Conservation (phyloP, 371 early-diverging fungal genomes). For the Dipsacomyces acuminosporus region DNA sequence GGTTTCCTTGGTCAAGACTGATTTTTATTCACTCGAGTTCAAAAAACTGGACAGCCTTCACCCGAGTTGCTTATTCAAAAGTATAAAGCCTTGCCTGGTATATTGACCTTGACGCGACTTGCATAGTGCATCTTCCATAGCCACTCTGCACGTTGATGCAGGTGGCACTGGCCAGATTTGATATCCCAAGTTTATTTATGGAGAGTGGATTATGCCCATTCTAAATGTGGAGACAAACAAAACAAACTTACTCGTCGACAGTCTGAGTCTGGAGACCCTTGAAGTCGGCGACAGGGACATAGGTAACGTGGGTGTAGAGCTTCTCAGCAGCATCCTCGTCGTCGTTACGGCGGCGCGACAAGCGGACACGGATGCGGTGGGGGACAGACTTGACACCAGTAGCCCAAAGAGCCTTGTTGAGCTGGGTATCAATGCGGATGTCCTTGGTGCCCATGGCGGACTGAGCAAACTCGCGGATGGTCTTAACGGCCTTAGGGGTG, state of each 20-base stretch:
- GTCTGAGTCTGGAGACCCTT: slow-evolving; percentile 48
- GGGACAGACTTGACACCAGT: slow-evolving; percentile 86
- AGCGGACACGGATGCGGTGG: slow-evolving; percentile 89
- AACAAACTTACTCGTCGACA: slow-evolving; percentile 43
- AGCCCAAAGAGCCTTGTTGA: slow-evolving; percentile 83
- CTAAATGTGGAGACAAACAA: no score
- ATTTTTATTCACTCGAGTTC: no score
- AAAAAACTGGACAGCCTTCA: no score
- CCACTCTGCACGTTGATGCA: no score
- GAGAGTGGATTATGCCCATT: no score
- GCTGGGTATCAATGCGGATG: slow-evolving; percentile 72
- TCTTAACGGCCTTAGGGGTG: slow-evolving; percentile 90
- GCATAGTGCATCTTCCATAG: no score
- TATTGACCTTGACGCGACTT: no score
- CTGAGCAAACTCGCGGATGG: slow-evolving; percentile 79
- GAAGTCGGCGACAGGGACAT: slow-evolving; percentile 79
- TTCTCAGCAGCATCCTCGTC: slow-evolving; percentile 91
- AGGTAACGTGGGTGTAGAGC: slow-evolving; percentile 85
- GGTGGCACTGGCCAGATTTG: no score
- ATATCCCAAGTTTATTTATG: no score
- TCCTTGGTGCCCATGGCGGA: slow-evolving; percentile 86
- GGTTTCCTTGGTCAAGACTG: no score
- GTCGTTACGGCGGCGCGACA: slow-evolving; percentile 90
- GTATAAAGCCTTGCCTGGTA: no score
- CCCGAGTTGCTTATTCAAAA: no score